These are phyloP conservation scores for Panicum miliaceum DNA, from an alignment of 176 grass and related monocot species.

Conservation along the genomic window DNA sequence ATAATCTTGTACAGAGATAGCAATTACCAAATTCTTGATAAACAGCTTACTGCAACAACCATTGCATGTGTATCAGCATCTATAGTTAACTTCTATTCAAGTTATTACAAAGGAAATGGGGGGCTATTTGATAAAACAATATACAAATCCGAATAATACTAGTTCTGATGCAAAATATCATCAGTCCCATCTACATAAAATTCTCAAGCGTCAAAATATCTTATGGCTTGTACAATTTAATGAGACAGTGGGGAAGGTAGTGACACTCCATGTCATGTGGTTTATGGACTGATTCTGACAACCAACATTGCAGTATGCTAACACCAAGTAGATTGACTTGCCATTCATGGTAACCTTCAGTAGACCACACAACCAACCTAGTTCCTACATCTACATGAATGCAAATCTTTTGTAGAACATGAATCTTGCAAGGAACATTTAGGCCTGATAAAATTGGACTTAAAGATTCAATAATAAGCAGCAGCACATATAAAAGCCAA, in stretches of 20 bases:
- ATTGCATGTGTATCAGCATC: background rate
- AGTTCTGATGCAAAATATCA: background rate
- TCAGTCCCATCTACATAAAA: background rate
- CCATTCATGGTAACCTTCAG: conserved; percentile 22
- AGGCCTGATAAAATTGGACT: background rate
- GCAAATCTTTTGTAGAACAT: conserved; percentile 8
- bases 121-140: background rate
- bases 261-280: background rate
- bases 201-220: background rate
- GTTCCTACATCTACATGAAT: background rate
- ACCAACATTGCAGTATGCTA: conserved; percentile 5
- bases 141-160: background rate
- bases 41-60: background rate
- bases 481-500: conserved; percentile 15
- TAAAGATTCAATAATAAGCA: background rate
- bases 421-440: background rate
- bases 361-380: conserved; percentile 21
- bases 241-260: background rate
- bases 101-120: background rate
- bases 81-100: background rate
- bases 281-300: conserved; percentile 25
- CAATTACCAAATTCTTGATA: conserved; percentile 6
- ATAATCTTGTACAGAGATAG: conserved; percentile 22
- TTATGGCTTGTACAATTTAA: conserved; percentile 24
- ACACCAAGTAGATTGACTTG: conserved; percentile 5